Evolutionary conservation across 2,329 filamentous ascomycete genomes (phyloP), one percentile per base, ranked within the genome.

Genomic region (Colletotrichum melonis): DNA sequence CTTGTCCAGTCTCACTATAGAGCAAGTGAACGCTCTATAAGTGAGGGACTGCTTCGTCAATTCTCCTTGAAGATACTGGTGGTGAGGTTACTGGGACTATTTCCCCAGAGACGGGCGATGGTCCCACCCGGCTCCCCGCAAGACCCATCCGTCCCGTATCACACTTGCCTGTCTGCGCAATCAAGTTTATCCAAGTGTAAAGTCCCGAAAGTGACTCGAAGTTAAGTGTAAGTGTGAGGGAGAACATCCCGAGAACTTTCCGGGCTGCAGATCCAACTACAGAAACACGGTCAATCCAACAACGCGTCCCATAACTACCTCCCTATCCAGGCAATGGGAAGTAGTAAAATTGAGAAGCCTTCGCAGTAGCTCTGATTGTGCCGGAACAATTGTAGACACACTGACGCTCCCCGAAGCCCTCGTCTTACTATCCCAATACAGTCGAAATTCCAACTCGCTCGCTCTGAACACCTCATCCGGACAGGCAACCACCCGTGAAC

Each of bases 61-160:
- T 49, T 49, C 42, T 49, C 19, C 16, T 11, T n/a, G 19, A 11
- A n/a, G 42, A n/a, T 49, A 4, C 26, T 24, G 54, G 22, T 24
- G 57, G 11, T n/a, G 32, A 38, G 42, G 30, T 7, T n/a, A 24
- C 4, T n/a, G 52, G 14, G 22, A 56, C n/a, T 67, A n/a, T 67
- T 71, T 57, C 69, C 67, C 63, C 69, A 42, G 64, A 52, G 28
- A 38, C n/a, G 9, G 12, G 42, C 19, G 42, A 49, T 28, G 46
- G 30, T 63, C 46, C 46, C 62, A 63, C 30, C 8, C 32, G 55
- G 30, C 22, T 35, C 67, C 70, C 67, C 70, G 60, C 70, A 56
- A 70, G 60, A 70, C 46, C 67, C 67, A 73, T 69, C 26, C 59
- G 26, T 65, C 56, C 52, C 16, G 59, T 52, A 59, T 35, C 32